Base-by-base conservation (phyloP, 331 rosid species). In the Phaseolus coccineus region DNA sequence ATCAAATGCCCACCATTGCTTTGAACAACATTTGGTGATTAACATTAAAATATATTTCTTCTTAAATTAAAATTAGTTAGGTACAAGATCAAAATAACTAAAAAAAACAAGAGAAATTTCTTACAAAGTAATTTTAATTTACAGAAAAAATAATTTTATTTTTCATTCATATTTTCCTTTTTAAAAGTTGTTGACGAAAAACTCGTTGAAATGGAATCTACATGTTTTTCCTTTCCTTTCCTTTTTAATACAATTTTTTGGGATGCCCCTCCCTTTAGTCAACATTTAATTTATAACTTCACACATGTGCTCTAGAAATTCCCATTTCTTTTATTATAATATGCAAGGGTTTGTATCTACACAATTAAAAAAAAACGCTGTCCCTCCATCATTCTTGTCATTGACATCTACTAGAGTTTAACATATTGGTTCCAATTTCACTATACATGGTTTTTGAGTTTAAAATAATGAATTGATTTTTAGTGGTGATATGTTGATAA, bases 241-340 rank as follows among this genome's bases (percentile, higher is more conserved):
- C 3, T 30, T 30, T 30, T 30, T 30, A 2, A 9, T 57, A 27
- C 1, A 31, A n/a, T 65, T 50, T 31, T 70, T 16, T 9, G 9
- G 39, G 39, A 0, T 14, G 0, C 31, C 11, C 31, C 6, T 30
- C 8, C 64, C 14, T 19, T 19, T 12, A 27, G 70, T 78, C 70
- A 78, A 68, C 71, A 69, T 19, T 16, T 52, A 44, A 51, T 65
- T 51, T 50, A 25, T 58, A 27, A 62, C 31, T 12, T 61, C 16
- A 30, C 31, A 31, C 46, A 64, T 61, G 6, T 62, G 47, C 5
- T 10, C 28, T 31, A n/a, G 16, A 47, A 62, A 6, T 56, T 73
- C 22, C 9, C 46, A 61, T 63, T 44, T 42, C 42, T 19, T 28
- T n/a, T n/a, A 1, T 71, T 51, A 7, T 8, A 22, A 57, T 10